Evolutionary conservation across 2,329 filamentous ascomycete species (phyloP).

Genomic region (Nemania abortiva): DNA sequence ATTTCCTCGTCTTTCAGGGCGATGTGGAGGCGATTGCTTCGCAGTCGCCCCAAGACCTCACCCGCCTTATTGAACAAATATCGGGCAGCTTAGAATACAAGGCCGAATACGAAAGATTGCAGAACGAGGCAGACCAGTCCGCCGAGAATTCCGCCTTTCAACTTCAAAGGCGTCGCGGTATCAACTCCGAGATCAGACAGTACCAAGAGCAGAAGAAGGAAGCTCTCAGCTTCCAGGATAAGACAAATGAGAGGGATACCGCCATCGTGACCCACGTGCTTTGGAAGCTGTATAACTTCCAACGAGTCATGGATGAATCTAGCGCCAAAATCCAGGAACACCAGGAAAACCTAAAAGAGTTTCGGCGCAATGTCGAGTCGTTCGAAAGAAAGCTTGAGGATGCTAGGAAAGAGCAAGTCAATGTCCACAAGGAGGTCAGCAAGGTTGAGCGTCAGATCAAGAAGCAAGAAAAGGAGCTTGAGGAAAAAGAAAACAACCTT

Average conservation of each 20-base stretch:
- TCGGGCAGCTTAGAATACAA: constrained; percentile 97
- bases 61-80: constrained; percentile 94
- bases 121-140: constrained; percentile 86
- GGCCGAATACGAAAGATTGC: constrained; percentile 90
- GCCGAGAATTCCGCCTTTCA: constrained; percentile 90
- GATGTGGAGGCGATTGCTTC: constrained; percentile 97
- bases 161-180: constrained; percentile 87
- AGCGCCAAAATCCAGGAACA: constrained; percentile 91
- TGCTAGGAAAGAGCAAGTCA: constrained; percentile 84
- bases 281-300: constrained; percentile 97
- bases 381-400: constrained; percentile 84
- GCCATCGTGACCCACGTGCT: constrained; percentile 93
- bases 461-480: constrained; percentile 85
- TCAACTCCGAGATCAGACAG: constrained; percentile 98
- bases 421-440: constrained; percentile 79
- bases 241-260: constrained; percentile 89
- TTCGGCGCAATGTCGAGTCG: constrained; percentile 86
- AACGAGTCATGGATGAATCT: constrained; percentile 92
- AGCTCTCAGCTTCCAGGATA: constrained; percentile 91
- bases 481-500: constrained; percentile 85
- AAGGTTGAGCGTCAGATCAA: constrained; percentile 90
- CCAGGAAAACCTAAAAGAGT: constrained; percentile 94
- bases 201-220: constrained; percentile 98
- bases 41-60: constrained; percentile 93
- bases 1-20: constrained; percentile 98